phyloP scores from a whole-genome alignment of 140 eudicot species.

The Flaveria floridana region DNA sequence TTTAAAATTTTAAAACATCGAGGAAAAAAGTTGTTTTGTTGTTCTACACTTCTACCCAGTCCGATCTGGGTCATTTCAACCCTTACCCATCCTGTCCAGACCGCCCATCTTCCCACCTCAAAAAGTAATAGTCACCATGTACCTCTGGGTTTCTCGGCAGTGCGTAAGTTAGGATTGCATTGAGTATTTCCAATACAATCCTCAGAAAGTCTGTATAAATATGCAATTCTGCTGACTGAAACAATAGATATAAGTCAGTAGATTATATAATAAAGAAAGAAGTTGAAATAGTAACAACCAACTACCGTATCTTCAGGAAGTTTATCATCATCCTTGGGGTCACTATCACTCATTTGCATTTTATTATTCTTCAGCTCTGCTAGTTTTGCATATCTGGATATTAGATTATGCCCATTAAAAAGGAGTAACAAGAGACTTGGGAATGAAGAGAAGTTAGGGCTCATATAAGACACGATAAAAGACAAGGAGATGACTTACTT shows the following conservation, averaged over 20 bases:
- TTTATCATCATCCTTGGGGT: constrained; percentile 59
- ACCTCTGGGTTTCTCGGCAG: constrained; percentile 98
- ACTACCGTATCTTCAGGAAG: constrained; percentile 81
- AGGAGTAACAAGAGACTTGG: constrained; percentile 2
- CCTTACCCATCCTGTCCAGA: not conserved
- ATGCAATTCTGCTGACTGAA: constrained; percentile 85
- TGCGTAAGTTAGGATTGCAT: constrained; percentile 78
- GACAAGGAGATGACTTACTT: constrained; percentile 52
- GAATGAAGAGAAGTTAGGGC: not conserved
- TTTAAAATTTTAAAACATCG: no score
- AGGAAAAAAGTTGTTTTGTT: not conserved
- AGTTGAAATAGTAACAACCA: not conserved
- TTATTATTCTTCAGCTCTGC: constrained; percentile 72
- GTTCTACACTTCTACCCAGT: not conserved
- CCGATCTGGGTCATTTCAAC: not conserved
- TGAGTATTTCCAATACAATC: constrained; percentile 84
- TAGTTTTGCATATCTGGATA: constrained; percentile 80
- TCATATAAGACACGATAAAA: not conserved
- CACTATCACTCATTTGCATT: constrained; percentile 57
- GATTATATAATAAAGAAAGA: constrained; percentile 19
- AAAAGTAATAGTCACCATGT: constrained; percentile 13
- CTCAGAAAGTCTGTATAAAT: constrained; percentile 87
- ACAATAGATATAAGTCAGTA: constrained; percentile 22
- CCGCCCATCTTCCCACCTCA: not conserved
- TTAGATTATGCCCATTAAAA: constrained; percentile 22